Evolutionary conservation across 768 basidiomycete species (phyloP).

Genomic region (Hydnomerulius pinastri): DNA sequence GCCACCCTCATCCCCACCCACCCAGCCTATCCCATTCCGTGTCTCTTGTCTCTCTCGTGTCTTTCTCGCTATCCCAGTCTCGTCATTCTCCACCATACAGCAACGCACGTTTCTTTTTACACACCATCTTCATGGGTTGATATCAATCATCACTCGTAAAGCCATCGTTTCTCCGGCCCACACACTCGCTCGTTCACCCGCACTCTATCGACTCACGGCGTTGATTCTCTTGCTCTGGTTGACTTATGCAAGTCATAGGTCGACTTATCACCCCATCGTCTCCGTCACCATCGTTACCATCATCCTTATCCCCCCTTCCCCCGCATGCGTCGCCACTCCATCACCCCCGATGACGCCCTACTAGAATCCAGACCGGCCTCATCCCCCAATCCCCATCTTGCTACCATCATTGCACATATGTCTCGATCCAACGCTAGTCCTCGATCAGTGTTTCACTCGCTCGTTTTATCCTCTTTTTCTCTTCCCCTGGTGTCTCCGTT

Average conservation of each 20-base stretch:
- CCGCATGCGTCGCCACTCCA: too few species aligned
- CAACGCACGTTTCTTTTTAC: conserved; percentile 30
- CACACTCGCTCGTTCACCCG: conserved; percentile 4
- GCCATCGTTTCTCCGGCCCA: background rate
- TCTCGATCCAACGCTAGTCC: conserved; percentile 3
- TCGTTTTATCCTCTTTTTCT: background rate
- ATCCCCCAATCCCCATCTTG: too few species aligned
- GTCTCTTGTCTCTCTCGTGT: background rate
- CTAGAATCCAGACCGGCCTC: too few species aligned
- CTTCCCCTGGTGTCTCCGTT: conserved; percentile 10
- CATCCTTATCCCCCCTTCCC: too few species aligned
- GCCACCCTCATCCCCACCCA: too few species aligned
- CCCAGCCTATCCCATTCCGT: conserved; percentile 25
- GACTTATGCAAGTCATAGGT: too few species aligned
- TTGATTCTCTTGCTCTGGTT: conserved; percentile 12
- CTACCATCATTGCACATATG: background rate
- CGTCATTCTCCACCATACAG: conserved; percentile 27
- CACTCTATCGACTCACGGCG: conserved; percentile 19
- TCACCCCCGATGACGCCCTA: too few species aligned
- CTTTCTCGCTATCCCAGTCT: conserved; percentile 22
- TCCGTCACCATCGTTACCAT: too few species aligned
- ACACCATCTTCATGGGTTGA: conserved; percentile 14
- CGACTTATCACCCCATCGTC: background rate
- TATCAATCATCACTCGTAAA: conserved; percentile 10
- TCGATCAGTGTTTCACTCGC: background rate